Base-by-base conservation (phyloP, 2,329 filamentous ascomycete genomes). In the Colletotrichum sp. region DNA sequence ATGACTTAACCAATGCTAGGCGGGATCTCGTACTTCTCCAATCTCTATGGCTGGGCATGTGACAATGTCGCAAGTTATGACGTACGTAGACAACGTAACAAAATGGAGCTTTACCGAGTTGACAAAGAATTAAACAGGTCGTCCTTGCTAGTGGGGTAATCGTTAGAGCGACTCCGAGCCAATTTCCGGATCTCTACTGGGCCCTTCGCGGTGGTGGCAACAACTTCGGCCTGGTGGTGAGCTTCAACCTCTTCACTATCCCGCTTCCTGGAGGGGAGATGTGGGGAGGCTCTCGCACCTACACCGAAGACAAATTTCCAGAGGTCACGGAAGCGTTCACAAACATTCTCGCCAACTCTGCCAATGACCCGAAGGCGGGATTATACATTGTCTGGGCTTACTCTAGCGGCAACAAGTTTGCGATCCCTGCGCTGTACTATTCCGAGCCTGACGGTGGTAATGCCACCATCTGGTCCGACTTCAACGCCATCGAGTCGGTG, bases 201-300 rank as follows among this genome's bases (percentile, higher is more conserved):
- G 91, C 90, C 3, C 84, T 92, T 2, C 84, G 86, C 49, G 90
- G 90, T 21, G 88, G 89, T 5, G 89, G 90, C 4, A 90, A 89
- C 39, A 92, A 88, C 63, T 92, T 90, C 77, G 91, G 88, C n/a
- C 84, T 92, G 6, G 89, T 92, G 6, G 84, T 87, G 12, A 88
- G 88, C 12, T 86, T 92, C 80, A 84, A 87, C 26, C 79, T 89
- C 16, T 81, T 81, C 15, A 85, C 86, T 1, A 83, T 85, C 62
- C 80, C 82, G 2, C 83, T 82, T 16, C 77, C 76, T 1, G 71
- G 80, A 9, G 84, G 83, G 15, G 36, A 81, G 3, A 80, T 89
- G 67, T 87, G 85, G 83, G 86, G 85, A 39, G 85, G 85, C 9
- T 70, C 80, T 6, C 80, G 80, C 21, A 76, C 79, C 15, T 87